These are phyloP conservation scores for Akebia trifoliata DNA, from an alignment of 164 flowering plant genomes.

Conservation along the genomic window DNA sequence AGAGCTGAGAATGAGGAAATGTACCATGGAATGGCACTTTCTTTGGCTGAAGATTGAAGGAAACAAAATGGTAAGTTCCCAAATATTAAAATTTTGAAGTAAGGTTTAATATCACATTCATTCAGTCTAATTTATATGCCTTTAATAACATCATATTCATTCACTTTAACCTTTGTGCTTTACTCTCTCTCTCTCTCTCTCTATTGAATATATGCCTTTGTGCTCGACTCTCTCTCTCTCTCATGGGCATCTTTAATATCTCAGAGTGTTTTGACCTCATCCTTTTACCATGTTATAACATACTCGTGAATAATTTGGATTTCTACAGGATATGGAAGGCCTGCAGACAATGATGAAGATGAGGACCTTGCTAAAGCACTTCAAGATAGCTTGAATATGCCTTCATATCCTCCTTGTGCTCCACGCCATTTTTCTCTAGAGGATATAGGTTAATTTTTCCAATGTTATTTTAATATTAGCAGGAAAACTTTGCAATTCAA, in stretches of 20 bases:
- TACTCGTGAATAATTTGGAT: neutral
- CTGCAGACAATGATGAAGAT: conserved; percentile 20
- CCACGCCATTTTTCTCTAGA: conserved; percentile 32
- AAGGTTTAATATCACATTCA: neutral
- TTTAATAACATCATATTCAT: too few relatives aligned
- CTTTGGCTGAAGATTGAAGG: conserved; percentile 56
- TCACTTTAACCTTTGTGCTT: neutral
- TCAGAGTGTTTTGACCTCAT: neutral
- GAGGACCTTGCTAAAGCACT: conserved; percentile 27
- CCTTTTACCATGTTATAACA: neutral
- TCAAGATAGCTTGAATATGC: conserved; percentile 27
- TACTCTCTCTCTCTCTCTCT: neutral
- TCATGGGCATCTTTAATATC: neutral
- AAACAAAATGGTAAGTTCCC: conserved; percentile 47
- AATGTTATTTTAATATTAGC: neutral
- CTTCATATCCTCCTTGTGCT: conserved; percentile 47
- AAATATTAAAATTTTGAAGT: neutral
- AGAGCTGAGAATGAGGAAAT: conserved; percentile 27
- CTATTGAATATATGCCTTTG: too few relatives aligned
- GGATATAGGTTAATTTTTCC: conserved; percentile 38
- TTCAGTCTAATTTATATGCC: neutral
- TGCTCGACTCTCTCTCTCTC: too few relatives aligned
- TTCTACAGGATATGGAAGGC: conserved; percentile 44
- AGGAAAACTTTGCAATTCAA: neutral
- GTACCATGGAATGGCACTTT: conserved; percentile 54